These are phyloP conservation scores for Nitzschia sp. DNA, from an alignment of 108 stramenopile genomes.

Conservation along the genomic window DNA sequence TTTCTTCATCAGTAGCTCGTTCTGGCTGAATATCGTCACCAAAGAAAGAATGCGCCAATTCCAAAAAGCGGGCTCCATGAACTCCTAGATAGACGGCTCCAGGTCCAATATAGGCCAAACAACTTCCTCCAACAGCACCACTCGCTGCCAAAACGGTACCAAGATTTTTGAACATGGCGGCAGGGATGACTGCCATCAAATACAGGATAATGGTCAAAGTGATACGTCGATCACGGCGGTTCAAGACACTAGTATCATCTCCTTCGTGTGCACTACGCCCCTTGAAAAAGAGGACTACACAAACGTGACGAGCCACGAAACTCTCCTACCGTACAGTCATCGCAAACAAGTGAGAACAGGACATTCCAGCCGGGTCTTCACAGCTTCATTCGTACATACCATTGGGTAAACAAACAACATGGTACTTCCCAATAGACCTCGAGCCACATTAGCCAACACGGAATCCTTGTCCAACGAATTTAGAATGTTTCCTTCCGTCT, in stretches of 20 bases:
- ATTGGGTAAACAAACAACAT: slow-evolving; percentile 87
- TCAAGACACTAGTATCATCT: slow-evolving; percentile 73
- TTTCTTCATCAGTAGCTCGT: slow-evolving; percentile 9
- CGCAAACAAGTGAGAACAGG: background rate
- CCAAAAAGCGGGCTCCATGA: slow-evolving; percentile 72
- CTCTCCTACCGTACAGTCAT: slow-evolving; percentile 29
- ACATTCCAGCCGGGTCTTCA: background rate
- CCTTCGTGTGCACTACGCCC: slow-evolving; percentile 82
- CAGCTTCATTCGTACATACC: slow-evolving; percentile 9
- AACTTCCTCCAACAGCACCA: slow-evolving; percentile 68
- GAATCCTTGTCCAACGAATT: slow-evolving; percentile 50
- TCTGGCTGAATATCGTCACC: slow-evolving; percentile 10
- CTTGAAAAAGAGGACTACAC: slow-evolving; percentile 71
- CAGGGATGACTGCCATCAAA: slow-evolving; percentile 63
- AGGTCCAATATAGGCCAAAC: slow-evolving; percentile 79
- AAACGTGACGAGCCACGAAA: slow-evolving; percentile 81
- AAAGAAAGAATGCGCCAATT: slow-evolving; percentile 49
- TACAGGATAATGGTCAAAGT: slow-evolving; percentile 68
- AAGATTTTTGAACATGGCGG: slow-evolving; percentile 53
- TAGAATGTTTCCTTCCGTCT: slow-evolving; percentile 68
- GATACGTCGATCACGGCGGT: slow-evolving; percentile 69
- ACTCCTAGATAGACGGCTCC: slow-evolving; percentile 75
- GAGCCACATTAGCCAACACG: slow-evolving; percentile 47
- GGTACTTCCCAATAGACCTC: slow-evolving; percentile 55
- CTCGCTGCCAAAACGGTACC: slow-evolving; percentile 65